Base-by-base conservation (phyloP, 306 rosid genomes). In the Trifolium pratense region DNA sequence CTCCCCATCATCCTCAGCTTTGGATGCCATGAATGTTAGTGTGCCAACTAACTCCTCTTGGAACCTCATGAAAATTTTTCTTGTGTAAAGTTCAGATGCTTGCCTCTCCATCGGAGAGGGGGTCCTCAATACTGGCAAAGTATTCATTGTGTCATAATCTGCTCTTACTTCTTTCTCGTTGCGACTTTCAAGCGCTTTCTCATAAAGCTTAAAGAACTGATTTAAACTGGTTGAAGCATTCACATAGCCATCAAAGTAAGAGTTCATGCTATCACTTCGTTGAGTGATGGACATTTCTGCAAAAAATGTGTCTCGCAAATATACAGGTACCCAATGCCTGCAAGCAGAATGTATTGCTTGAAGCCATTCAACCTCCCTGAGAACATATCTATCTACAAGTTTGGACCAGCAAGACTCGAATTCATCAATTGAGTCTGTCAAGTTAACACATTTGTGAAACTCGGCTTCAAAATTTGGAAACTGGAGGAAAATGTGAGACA, bases 31-130 rank as follows among this genome's bases (percentile, higher is more conserved):
- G 84, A 91, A 80, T 74, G 97, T 94, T 75, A 94, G 81, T 1
- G 99, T 94, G 75, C 99, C 97, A 48, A 94, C 92, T 64, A 94
- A 83, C 88, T 94, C 99, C 84, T 94, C 97, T 82, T 94, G 99
- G 77, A 94, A 94, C 83, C 99, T 88, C 70, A 65, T 74, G 78
- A 94, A 94, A 70, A 94, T 77, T 62, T 90, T 94, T 79, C 96
- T 85, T 1, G 99, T 88, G 85, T 95, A 95, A 70, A 89, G 91
- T 79, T 86, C 96, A 29, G 99, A 95, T 58, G 87, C 96, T 81
- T 95, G 99, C 87, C 88, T 95, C 80, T 95, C 99, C 99, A 87
- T 95, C 61, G 99, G 99, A 73, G 99, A 95, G 32, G 99, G 99
- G 69, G 99, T 95, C 87, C 84, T 95, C 79, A 95, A 76, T 66